Percentiles rank a stretch among this genome's conserved stretches.
These are phyloP conservation scores for Jaltomata sinuosa DNA, from an alignment of 257 asterid genomes.

Conservation along the genomic window DNA sequence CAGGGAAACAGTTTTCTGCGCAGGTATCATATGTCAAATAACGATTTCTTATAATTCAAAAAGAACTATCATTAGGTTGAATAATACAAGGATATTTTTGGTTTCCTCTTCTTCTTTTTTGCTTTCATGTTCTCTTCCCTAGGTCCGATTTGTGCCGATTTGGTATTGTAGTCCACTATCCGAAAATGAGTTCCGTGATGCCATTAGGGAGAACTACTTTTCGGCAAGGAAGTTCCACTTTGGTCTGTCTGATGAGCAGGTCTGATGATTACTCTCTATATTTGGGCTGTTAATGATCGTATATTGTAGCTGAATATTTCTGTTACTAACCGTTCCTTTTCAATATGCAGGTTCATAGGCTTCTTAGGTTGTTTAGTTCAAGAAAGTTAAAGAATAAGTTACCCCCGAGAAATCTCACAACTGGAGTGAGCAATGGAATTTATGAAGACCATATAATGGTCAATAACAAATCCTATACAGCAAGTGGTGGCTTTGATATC, in stretches of 20 bases:
- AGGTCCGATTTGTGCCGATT: conserved; percentile 51
- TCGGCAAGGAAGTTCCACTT: conserved; percentile 53
- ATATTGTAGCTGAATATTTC: conserved; percentile 4
- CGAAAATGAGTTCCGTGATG: conserved; percentile 56
- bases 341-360: conserved; percentile 46
- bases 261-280: conserved; percentile 12
- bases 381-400: conserved; percentile 29
- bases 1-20: conserved; percentile 54
- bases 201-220: conserved; percentile 64
- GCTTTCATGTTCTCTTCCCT: conserved; percentile 12
- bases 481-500: conserved; percentile 12
- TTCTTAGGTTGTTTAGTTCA: conserved; percentile 50
- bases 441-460: conserved; percentile 21
- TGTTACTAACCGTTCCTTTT: background rate
- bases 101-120: conserved; percentile 8
- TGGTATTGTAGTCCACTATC: conserved; percentile 70
- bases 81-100: background rate
- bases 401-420: conserved; percentile 13
- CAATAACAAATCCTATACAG: conserved; percentile 14
- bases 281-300: conserved; percentile 10
- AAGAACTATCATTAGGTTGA: background rate
- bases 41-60: background rate
- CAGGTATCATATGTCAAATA: conserved; percentile 39
- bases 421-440: conserved; percentile 10
- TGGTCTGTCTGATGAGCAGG: conserved; percentile 72